Base-by-base conservation (phyloP, 2,329 filamentous ascomycete genomes). In the Phaeosphaeriaceae sp. region DNA sequence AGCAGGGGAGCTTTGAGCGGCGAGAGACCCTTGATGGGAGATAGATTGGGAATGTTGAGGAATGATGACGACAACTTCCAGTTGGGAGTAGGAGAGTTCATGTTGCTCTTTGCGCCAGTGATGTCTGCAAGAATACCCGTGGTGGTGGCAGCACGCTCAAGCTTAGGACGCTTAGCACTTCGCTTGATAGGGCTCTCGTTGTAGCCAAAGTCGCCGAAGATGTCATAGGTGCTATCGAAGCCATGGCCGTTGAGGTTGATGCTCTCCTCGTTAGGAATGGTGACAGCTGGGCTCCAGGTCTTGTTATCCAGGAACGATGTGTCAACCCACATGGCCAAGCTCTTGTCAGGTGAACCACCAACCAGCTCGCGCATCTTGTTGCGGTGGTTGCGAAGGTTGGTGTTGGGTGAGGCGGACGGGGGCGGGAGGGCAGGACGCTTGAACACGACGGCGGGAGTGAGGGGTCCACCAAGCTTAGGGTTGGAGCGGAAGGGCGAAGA, bases 381-480 rank as follows among this genome's bases (percentile, higher is more conserved):
- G 54, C 94, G 91, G 74, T 98, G 95, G 65, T 95, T 88, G 57
- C 90, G 89, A 20, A 98, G 84, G 72, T 96, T 97, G 10, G 94
- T 97, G 73, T 95, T 96, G 1, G 95, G 94, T 15, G 94, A 98
- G 19, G 92, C 89, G 0, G 94, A 97, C 53, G 91, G 84, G 4
- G 87, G 91, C 27, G 87, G 85, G 55, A 85, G 83, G 17, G 81
- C 79, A 40, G 86, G 86, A 54, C 85, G 85, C 80, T 91, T 92
- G 74, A 96, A 89, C 76, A 95, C 92, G 67, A 93, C 86, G 20
- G 90, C 86, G 4, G 93, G 94, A 0, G 94, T 97, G 46, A 96
- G 81, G 2, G 93, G 93, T 19, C 63, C 63, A 45, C 57, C 9
- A 24, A 61, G 63, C 63, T 79, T 77, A 21, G 73, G 71, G 56